Percentiles rank a stretch among this genome's conserved stretches.
Evolutionary conservation across 2,329 filamentous ascomycete genomes (phyloP).

Genomic region (Plectosphaerella plurivora): DNA sequence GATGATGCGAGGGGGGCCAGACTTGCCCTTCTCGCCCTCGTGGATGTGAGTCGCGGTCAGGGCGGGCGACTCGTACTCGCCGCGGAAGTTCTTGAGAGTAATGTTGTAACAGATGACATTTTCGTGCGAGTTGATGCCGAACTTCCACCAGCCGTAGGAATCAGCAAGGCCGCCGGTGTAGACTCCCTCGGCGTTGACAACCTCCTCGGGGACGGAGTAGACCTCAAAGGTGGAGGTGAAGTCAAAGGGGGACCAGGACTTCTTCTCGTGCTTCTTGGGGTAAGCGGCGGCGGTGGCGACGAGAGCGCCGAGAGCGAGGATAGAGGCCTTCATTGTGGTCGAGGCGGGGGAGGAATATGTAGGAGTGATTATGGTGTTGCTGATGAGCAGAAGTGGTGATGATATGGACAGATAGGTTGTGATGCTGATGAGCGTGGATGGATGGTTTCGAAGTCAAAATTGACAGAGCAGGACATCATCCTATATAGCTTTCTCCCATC

Average conservation of each 20-base stretch:
- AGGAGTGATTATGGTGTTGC: conserved; percentile 15
- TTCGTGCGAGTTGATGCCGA: conserved; percentile 44
- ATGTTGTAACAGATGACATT: conserved; percentile 46
- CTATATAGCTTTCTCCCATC: neutral
- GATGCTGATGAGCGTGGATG: neutral
- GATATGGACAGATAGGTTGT: neutral
- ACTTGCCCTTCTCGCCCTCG: conserved; percentile 36
- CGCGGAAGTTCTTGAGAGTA: conserved; percentile 41
- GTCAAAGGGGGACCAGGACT: conserved; percentile 16
- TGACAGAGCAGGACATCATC: neutral
- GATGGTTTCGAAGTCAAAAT: neutral
- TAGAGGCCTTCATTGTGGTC: conserved; percentile 19
- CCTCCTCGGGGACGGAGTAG: conserved; percentile 42
- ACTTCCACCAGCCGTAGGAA: conserved; percentile 43
- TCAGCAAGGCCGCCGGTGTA: conserved; percentile 35
- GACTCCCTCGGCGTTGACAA: conserved; percentile 35
- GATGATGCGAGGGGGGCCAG: conserved; percentile 44
- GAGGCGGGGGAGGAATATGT: neutral
- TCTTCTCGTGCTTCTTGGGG: conserved; percentile 15
- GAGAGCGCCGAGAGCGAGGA: conserved; percentile 13
- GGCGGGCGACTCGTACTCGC: conserved; percentile 45
- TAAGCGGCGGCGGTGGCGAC: conserved; percentile 15
- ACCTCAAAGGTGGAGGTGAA: conserved; percentile 47
- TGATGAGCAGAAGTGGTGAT: neutral
- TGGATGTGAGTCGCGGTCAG: conserved; percentile 52